Base-by-base conservation (phyloP, 441 rosid genomes). In the Gossypium davidsonii region DNA sequence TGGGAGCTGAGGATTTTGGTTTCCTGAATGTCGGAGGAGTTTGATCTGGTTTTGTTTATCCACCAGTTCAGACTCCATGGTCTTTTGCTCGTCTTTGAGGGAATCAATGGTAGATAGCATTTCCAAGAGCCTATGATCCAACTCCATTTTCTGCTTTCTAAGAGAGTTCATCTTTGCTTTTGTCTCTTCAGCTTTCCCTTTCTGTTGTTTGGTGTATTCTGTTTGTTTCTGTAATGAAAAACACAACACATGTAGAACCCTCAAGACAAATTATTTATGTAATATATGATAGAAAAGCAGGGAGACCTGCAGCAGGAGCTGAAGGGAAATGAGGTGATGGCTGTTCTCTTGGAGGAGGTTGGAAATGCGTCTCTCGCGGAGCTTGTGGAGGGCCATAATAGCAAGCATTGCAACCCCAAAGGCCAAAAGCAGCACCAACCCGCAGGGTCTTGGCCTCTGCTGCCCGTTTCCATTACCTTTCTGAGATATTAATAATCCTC, bases 361-460 rank as follows among this genome's bases (percentile, higher is more conserved):
- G 80, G 80, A 84, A 81, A 83, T 82, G 75, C 94, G 83, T 56
- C 81, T 79, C 75, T 89, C 91, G 62, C 89, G 78, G 21, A 87
- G 80, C 79, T 84, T 87, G 73, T 86, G 94, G 10, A 86, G 71
- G 6, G 78, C 79, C 85, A 84, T 78, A 4, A 87, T 88, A 3
- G 91, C 90, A 10, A 88, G 56, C 64, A 89, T 65, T 4, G 91
- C 89, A 21, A 88, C 87, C 44, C 82, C 88, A 67, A 89, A 89
- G 17, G 90, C 89, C 77, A 87, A 59, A 6, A 89, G 81, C 79
- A 89, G 55, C 83, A 86, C 77, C 75, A 84, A 3, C 62, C 83
- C 86, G 23, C 82, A 84, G 6, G 85, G 64, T 69, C 79, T 82
- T 14, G 56, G 2, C 21, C 80, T 85, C 77, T 76, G 84, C 63